Evolutionary conservation across 257 asterid species (phyloP), one percentile per base, ranked within the genome.

Genomic region (Salvia hispanica): DNA sequence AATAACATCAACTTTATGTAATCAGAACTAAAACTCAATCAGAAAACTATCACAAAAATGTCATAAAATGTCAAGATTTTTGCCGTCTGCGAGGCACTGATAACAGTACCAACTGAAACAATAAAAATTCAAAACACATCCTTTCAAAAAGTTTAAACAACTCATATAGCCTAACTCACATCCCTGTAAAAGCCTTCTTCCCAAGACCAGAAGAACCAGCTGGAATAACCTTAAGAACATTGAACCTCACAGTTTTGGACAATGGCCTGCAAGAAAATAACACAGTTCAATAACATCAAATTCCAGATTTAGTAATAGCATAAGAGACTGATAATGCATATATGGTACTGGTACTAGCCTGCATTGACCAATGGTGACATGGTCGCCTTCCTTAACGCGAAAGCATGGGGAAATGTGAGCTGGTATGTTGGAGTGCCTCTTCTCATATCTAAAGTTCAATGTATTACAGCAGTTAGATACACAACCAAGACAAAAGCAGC

Each of bases 351-450:
- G 31, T 37, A 31, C 77, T 69, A 53, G 66, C 96, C 96, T 87
- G 96, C 96, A 90, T 77, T 90, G 96, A 33, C 95, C 95, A 68
- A 90, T 78, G 34, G 54, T 85, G 53, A 87, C 95, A 72, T 87
- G 81, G 64, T 90, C 95, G 6, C 95, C 95, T 76, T 90, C 95
- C 69, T 80, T 87, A 72, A 83, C 95, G 45, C 95, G 95, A 77
- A 89, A 87, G 81, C 93, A 87, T 14, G 96, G 95, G 50, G 97
- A 90, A 39, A 88, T 71, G 43, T 90, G 97, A 10, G 95, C 95
- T 10, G 97, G 89, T 45, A 82, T 86, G 66, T 88, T 90, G 0
- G 95, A 88, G 58, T 88, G 95, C 66, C 97, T 78, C 78, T 90
- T 90, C 76, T 90, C 97, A 66, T 86, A 90, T 58, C 97, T 90